Evolutionary conservation across 1,139 yeast genomes (phyloP).

Genomic region (Debaryomyces fabryi): DNA sequence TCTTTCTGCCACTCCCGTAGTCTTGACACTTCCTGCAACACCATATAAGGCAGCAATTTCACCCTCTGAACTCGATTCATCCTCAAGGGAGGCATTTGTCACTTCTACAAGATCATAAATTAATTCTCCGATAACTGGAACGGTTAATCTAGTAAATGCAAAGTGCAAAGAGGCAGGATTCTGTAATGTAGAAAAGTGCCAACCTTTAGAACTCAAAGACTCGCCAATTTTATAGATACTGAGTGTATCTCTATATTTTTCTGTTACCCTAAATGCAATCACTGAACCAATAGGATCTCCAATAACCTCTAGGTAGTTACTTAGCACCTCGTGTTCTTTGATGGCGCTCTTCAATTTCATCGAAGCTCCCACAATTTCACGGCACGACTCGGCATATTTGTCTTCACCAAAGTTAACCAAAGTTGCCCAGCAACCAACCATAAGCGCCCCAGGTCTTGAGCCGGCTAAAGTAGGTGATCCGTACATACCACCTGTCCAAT

Average conservation of each 20-base stretch:
- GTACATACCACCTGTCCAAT: slow-evolving; percentile 94
- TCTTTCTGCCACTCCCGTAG: slow-evolving; percentile 83
- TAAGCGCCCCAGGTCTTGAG: slow-evolving; percentile 93
- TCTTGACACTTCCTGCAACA: slow-evolving; percentile 86
- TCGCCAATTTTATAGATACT: slow-evolving; percentile 82
- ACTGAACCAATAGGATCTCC: slow-evolving; percentile 90
- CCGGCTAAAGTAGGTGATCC: slow-evolving; percentile 98
- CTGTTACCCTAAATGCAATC: slow-evolving; percentile 64
- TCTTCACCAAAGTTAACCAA: slow-evolving; percentile 74
- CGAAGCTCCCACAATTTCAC: slow-evolving; percentile 67
- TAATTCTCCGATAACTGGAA: slow-evolving; percentile 63
- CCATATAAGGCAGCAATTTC: slow-evolving; percentile 91
- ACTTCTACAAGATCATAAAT: slow-evolving; percentile 54
- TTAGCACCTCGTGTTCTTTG: slow-evolving; percentile 43
- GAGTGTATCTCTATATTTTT: slow-evolving; percentile 31
- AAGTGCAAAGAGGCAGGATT: slow-evolving; percentile 89
- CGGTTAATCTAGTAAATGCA: slow-evolving; percentile 79
- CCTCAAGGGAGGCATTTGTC: slow-evolving; percentile 39
- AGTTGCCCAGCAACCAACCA: slow-evolving; percentile 98
- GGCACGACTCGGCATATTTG: slow-evolving; percentile 73
- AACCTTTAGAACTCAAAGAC: slow-evolving; percentile 64
- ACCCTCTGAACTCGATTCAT: slow-evolving; percentile 28
- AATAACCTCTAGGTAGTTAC: slow-evolving; percentile 49
- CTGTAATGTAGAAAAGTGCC: slow-evolving; percentile 90
- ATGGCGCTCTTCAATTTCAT: slow-evolving; percentile 57